These are phyloP conservation scores for Leishmania turanica DNA, from an alignment of 208 protist species.

Conservation along the genomic window DNA sequence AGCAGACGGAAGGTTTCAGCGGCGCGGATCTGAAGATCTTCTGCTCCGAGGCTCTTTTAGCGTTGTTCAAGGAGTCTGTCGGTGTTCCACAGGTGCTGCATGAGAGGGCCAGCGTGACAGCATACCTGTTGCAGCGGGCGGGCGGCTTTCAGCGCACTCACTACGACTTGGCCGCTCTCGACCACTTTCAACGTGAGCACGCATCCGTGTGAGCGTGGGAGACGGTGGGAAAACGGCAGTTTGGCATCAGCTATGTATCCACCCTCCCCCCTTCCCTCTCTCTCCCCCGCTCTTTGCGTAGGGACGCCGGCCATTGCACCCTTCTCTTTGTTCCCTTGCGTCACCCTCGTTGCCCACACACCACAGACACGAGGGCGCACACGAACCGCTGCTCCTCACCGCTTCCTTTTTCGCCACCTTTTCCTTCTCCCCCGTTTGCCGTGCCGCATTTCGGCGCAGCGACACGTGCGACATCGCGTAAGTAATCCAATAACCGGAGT, in stretches of 20 bases:
- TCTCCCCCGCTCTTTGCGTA: background rate
- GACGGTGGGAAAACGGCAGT: background rate
- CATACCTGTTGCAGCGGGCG: conserved; percentile 39
- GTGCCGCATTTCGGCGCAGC: background rate
- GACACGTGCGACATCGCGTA: background rate
- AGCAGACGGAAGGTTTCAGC: conserved; percentile 77
- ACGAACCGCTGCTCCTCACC: background rate
- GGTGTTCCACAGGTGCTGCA: conserved; percentile 19
- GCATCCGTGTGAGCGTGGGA: conserved; percentile 4
- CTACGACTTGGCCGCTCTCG: conserved; percentile 54
- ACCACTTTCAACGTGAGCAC: conserved; percentile 52
- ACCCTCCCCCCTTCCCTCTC: background rate
- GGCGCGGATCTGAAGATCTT: conserved; percentile 79
- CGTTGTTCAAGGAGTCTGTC: conserved; percentile 36
- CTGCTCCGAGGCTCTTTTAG: conserved; percentile 55
- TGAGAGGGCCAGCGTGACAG: conserved; percentile 38
- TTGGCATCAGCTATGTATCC: background rate
- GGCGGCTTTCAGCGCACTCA: conserved; percentile 49
- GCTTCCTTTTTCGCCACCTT: background rate
- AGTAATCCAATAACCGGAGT: background rate
- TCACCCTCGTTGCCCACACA: background rate
- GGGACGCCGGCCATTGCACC: background rate
- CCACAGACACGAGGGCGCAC: background rate
- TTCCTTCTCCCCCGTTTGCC: background rate
- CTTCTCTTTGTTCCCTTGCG: background rate